phyloP scores from a whole-genome alignment of 1,139 yeast species.

The Yamadazyma triangularis region DNA sequence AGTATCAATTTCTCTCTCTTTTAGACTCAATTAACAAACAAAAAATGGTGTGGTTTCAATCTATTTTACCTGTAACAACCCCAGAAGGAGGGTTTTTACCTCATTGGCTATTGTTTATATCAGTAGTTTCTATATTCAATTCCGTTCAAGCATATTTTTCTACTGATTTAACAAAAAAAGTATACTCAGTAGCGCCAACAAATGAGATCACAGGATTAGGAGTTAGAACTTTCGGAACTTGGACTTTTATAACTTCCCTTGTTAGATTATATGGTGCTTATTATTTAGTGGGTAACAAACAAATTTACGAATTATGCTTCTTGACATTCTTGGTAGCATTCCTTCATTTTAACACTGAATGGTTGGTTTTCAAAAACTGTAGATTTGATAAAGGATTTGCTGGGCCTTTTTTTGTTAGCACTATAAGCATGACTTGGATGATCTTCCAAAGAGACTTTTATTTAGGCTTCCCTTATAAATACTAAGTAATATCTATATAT shows the following conservation, averaged over 20 bases:
- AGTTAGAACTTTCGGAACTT: slow-evolving; percentile 95
- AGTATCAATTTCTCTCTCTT: no score
- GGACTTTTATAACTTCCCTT: slow-evolving; percentile 87
- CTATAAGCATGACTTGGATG: slow-evolving; percentile 60
- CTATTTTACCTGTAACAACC: slow-evolving; percentile 21
- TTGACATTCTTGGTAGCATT: slow-evolving; percentile 84
- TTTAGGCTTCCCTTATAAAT: background rate
- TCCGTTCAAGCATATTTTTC: slow-evolving; percentile 83
- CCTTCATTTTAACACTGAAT: slow-evolving; percentile 77
- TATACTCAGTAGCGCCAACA: slow-evolving; percentile 63
- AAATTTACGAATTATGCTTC: slow-evolving; percentile 72
- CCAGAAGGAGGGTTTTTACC: slow-evolving; percentile 39
- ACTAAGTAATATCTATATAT: no score
- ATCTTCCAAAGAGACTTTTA: slow-evolving; percentile 41
- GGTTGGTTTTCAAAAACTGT: slow-evolving; percentile 75
- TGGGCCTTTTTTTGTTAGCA: slow-evolving; percentile 75
- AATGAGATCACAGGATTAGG: slow-evolving; percentile 64
- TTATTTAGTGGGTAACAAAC: slow-evolving; percentile 52
- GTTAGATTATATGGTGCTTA: slow-evolving; percentile 87
- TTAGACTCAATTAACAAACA: no score
- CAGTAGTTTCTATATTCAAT: slow-evolving; percentile 86
- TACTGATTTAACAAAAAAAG: slow-evolving; percentile 69
- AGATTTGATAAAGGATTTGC: slow-evolving; percentile 81
- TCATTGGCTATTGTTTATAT: slow-evolving; percentile 54
- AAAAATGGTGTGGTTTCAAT: slow-evolving; percentile 4